Evolutionary conservation across 768 basidiomycete species (phyloP).

Genomic region (Lanmaoa pseudosensibilis): DNA sequence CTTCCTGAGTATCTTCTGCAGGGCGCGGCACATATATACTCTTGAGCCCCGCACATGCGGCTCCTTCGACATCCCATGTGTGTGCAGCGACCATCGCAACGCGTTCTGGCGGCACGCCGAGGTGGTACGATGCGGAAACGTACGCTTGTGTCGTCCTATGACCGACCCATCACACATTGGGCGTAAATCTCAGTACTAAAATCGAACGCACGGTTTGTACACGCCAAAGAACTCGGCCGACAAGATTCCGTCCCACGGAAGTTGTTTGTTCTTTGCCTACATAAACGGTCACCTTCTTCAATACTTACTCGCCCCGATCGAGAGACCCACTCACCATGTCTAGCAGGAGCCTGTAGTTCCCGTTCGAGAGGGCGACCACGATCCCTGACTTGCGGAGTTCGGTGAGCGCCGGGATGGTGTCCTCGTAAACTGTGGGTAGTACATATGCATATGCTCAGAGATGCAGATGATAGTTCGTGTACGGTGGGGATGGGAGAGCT

Average conservation of each 20-base stretch:
- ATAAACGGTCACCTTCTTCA: not conserved
- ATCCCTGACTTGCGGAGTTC: conserved; percentile 51
- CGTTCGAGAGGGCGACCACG: conserved; percentile 61
- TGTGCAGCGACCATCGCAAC: conserved; percentile 70
- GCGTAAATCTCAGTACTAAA: not conserved
- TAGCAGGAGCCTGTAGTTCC: conserved; percentile 57
- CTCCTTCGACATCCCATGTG: conserved; percentile 54
- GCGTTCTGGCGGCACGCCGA: conserved; percentile 43
- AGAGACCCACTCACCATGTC: conserved; percentile 48
- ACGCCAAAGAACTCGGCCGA: conserved; percentile 59
- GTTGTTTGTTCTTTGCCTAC: conserved; percentile 58
- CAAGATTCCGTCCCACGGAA: conserved; percentile 66
- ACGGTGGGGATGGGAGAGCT: not conserved
- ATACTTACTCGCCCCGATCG: not conserved
- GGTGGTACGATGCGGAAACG: conserved; percentile 46
- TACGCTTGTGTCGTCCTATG: conserved; percentile 49
- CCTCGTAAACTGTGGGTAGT: conserved; percentile 54
- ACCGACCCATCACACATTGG: not conserved
- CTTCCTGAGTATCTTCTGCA: conserved; percentile 40
- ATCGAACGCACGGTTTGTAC: conserved; percentile 61
- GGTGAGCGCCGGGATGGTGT: conserved; percentile 48
- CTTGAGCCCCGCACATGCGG: conserved; percentile 51
- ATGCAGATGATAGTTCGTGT: too few relatives aligned
- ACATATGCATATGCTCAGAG: too few relatives aligned
- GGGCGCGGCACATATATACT: conserved; percentile 59